A percentile compares a stretch with the other conserved stretches of the same genome.
These are phyloP conservation scores for Iris macrosiphon DNA, from an alignment of 106 monocot species.

Conservation along the genomic window DNA sequence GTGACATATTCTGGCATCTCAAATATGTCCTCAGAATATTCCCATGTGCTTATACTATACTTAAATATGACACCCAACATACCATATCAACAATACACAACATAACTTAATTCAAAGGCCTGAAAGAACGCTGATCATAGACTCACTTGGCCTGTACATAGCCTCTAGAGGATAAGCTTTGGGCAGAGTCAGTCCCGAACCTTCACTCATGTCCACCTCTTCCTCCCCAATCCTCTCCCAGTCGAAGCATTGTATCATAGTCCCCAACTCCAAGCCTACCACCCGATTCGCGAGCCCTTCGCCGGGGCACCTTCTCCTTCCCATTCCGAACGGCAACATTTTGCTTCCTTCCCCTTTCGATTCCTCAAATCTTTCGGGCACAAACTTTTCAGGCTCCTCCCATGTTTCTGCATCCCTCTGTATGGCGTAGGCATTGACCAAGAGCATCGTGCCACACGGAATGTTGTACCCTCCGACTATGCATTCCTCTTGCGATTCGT, in stretches of 20 bases:
- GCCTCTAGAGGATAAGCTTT: not conserved
- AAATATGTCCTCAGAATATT: too few relatives aligned
- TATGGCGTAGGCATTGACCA: slow-evolving; percentile 21
- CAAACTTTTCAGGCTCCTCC: slow-evolving; percentile 16
- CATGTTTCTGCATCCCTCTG: slow-evolving; percentile 14
- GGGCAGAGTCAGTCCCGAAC: slow-evolving; percentile 1
- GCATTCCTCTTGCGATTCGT: slow-evolving; percentile 17
- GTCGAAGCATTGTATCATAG: slow-evolving; percentile 54
- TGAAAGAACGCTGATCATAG: not conserved
- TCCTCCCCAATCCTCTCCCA: slow-evolving; percentile 31
- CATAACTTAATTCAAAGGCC: not conserved
- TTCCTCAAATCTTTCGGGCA: slow-evolving; percentile 22
- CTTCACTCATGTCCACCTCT: slow-evolving; percentile 27
- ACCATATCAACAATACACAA: too few relatives aligned
- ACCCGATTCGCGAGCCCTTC: slow-evolving; percentile 31
- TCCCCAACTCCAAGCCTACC: slow-evolving; percentile 26
- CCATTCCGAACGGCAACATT: slow-evolving; percentile 8
- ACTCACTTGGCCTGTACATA: not conserved
- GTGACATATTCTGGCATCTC: too few relatives aligned
- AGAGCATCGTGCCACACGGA: slow-evolving; percentile 13
- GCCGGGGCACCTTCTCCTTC: slow-evolving; percentile 23
- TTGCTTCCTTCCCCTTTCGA: not conserved
- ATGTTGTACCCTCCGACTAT: slow-evolving; percentile 9
- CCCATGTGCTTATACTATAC: too few relatives aligned
- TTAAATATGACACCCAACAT: too few relatives aligned